Conservation (phyloP, 2,329 filamentous ascomycete genomes). For the Metarhizium brunneum region DNA sequence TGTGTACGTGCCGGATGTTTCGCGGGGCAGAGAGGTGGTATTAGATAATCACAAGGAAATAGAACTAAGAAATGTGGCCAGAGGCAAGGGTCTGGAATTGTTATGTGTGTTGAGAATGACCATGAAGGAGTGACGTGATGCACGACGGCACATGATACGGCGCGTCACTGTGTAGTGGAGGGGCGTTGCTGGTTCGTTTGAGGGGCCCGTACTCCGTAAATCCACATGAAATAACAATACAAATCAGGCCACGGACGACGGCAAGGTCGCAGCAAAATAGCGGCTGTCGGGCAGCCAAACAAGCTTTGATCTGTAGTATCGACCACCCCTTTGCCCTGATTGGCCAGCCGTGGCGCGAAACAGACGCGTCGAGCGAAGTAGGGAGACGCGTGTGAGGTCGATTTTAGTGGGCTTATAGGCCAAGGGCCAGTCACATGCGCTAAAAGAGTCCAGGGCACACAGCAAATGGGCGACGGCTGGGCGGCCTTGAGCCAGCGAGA, state of each 20-base stretch:
- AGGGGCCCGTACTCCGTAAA: no score
- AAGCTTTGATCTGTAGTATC: no score
- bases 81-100: background rate
- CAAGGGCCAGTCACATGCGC: background rate
- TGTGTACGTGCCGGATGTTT: background rate
- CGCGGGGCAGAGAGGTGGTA: background rate
- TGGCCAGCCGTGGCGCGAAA: constrained; percentile 17
- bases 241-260: no score
- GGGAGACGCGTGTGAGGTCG: background rate
- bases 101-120: background rate
- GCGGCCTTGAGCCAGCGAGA: background rate
- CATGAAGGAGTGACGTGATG: background rate
- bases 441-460: background rate
- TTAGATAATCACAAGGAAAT: background rate
- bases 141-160: background rate
- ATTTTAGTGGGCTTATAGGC: background rate
- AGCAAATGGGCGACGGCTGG: background rate
- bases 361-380: constrained; percentile 14
- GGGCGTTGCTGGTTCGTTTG: no score
- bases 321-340: constrained; percentile 1
- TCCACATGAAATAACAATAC: no score
- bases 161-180: background rate
- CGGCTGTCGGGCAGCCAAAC: no score
- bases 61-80: background rate
- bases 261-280: no score